A percentile compares a stretch with the other conserved stretches of the same genome.
Conservation (phyloP, 306 rosid genomes). For the Rosa chinensis region DNA sequence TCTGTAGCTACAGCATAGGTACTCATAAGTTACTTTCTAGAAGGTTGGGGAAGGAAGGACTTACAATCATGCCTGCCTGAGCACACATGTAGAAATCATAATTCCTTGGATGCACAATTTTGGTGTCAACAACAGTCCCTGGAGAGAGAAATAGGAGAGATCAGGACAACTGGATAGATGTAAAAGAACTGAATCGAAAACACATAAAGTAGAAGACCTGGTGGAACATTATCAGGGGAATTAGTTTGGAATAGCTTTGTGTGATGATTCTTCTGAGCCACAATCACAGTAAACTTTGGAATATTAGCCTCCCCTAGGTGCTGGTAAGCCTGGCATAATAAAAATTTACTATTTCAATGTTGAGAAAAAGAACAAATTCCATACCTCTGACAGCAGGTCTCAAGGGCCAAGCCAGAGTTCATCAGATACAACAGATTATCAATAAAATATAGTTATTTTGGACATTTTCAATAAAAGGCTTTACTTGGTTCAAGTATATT, state of each 20-base stretch:
- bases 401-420: slow-evolving; percentile 3
- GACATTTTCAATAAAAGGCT: neutral
- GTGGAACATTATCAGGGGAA: slow-evolving; percentile 72
- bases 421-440: neutral
- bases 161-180: slow-evolving; percentile 2
- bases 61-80: slow-evolving; percentile 77
- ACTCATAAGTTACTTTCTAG: neutral
- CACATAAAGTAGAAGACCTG: slow-evolving; percentile 54
- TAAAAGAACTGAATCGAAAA: neutral
- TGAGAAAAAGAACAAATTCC: slow-evolving; percentile 16
- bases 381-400: neutral
- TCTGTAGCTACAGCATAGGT: neutral
- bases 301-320: slow-evolving; percentile 63
- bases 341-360: slow-evolving; percentile 22
- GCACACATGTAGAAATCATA: slow-evolving; percentile 91
- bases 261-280: slow-evolving; percentile 90
- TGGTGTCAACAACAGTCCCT: slow-evolving; percentile 90
- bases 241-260: slow-evolving; percentile 64
- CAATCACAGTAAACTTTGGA: slow-evolving; percentile 81
- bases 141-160: slow-evolving; percentile 24
- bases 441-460: neutral
- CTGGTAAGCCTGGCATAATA: slow-evolving; percentile 67
- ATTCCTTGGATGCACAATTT: slow-evolving; percentile 70
- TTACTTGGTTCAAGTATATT: neutral
- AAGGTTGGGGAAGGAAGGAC: slow-evolving; percentile 21